Evolutionary conservation across 768 basidiomycete genomes (phyloP).

Genomic region (Amanita inopinata): DNA sequence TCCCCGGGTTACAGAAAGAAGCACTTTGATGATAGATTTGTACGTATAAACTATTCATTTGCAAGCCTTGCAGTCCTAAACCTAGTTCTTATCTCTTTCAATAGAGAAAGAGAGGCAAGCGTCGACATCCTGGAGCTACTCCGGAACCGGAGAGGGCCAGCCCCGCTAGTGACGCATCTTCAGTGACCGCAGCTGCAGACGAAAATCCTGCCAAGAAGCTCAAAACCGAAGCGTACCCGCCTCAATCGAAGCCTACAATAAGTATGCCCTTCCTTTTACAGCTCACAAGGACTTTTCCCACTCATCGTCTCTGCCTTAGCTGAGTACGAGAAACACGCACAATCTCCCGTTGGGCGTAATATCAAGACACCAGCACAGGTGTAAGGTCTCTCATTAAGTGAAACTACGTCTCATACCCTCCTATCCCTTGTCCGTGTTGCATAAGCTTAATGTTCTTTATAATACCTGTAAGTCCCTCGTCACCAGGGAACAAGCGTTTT

Average conservation of each 20-base stretch:
- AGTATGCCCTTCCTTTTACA: not conserved
- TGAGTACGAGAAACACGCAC: too few species aligned
- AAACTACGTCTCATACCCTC: conserved; percentile 8
- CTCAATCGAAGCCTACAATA: not conserved
- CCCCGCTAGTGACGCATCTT: not conserved
- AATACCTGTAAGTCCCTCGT: not conserved
- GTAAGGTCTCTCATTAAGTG: conserved; percentile 23
- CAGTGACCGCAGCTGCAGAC: not conserved
- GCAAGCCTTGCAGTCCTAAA: not conserved
- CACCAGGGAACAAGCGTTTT: not conserved
- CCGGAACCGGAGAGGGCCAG: conserved; percentile 16
- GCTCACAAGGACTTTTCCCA: conserved; percentile 1
- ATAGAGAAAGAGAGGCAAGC: conserved; percentile 53
- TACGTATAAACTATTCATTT: conserved; percentile 21
- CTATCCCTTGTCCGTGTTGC: conserved; percentile 1
- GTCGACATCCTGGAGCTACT: conserved; percentile 32
- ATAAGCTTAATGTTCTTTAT: not conserved
- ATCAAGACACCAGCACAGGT: conserved; percentile 20
- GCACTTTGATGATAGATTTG: conserved; percentile 52
- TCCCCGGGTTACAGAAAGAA: conserved; percentile 42
- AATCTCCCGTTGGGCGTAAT: not conserved
- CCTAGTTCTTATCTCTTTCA: not conserved
- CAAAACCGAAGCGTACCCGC: not conserved
- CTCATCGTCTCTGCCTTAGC: too few species aligned
- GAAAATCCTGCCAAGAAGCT: conserved; percentile 2